phyloP scores from a whole-genome alignment of 768 basidiomycete genomes.

The Amanita brunnescens region DNA sequence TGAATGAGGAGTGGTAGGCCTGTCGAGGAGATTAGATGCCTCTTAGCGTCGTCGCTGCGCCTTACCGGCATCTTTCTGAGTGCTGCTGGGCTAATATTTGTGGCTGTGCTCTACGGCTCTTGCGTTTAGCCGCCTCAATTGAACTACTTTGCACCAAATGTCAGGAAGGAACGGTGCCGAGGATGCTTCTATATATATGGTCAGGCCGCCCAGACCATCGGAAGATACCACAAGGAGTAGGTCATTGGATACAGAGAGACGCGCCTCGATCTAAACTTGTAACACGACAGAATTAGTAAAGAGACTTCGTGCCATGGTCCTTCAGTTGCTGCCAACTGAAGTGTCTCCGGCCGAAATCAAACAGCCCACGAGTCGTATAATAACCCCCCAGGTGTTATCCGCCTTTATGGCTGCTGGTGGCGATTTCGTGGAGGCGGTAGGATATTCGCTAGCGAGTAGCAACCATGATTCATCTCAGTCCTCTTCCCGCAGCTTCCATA shows the following conservation, averaged over 20 bases:
- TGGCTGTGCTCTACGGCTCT: conserved; percentile 7
- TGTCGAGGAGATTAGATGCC: conserved; percentile 23
- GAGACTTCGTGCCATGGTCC: conserved; percentile 67
- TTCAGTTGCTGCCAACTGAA: conserved; percentile 72
- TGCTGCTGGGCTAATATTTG: conserved; percentile 23
- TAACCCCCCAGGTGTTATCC: conserved; percentile 71
- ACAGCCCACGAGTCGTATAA: conserved; percentile 74
- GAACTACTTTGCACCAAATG: too few species aligned
- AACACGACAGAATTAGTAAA: conserved; percentile 60
- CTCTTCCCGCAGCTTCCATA: conserved; percentile 57
- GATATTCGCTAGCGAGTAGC: conserved; percentile 14
- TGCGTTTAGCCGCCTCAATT: too few species aligned
- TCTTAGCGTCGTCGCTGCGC: conserved; percentile 8
- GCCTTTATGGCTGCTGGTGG: conserved; percentile 78
- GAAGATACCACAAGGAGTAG: conserved; percentile 73
- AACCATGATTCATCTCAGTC: background rate
- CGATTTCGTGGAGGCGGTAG: conserved; percentile 78
- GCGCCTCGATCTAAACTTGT: too few species aligned
- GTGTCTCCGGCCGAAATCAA: conserved; percentile 58
- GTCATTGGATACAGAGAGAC: conserved; percentile 14
- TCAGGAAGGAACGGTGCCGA: conserved; percentile 31
- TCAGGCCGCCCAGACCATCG: conserved; percentile 42
- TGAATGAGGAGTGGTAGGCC: conserved; percentile 96
- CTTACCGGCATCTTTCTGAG: conserved; percentile 43
- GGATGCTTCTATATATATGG: conserved; percentile 33